Conservation (phyloP, 768 basidiomycete genomes). For the Trametes cinnabarina region DNA sequence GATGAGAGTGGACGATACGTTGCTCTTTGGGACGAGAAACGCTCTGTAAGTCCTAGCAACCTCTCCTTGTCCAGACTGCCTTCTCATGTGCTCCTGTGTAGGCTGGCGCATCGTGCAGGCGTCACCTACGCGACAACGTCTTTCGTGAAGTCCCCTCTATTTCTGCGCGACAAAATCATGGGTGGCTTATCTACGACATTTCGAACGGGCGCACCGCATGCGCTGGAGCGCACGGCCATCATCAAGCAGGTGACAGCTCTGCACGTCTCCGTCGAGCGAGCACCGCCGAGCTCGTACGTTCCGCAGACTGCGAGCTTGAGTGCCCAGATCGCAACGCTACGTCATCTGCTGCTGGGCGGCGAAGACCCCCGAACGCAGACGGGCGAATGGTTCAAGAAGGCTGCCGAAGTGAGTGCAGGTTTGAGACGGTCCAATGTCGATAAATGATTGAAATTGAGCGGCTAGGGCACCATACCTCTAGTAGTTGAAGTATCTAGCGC, state of each 20-base stretch:
- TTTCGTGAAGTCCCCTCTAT: slow-evolving; percentile 6
- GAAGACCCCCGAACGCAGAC: slow-evolving; percentile 32
- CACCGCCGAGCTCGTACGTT: slow-evolving; percentile 24
- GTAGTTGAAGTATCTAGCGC: slow-evolving; percentile 75
- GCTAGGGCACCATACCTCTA: slow-evolving; percentile 70
- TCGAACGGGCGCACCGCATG: slow-evolving; percentile 38
- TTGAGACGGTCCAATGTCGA: no score
- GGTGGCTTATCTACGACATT: slow-evolving; percentile 45
- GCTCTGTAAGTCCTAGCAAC: slow-evolving; percentile 53
- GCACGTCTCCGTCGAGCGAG: slow-evolving; percentile 39
- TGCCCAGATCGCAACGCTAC: slow-evolving; percentile 75
- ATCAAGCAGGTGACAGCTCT: slow-evolving; percentile 44
- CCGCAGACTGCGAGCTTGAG: slow-evolving; percentile 51
- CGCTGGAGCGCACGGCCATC: slow-evolving; percentile 42
- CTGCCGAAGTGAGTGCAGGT: slow-evolving; percentile 32
- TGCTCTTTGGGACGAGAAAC: slow-evolving; percentile 67
- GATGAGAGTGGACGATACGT: slow-evolving; percentile 70
- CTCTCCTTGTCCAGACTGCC: background rate
- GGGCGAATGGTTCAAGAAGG: slow-evolving; percentile 37
- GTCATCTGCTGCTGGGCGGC: slow-evolving; percentile 54
- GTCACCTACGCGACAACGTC: slow-evolving; percentile 42
- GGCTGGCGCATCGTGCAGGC: slow-evolving; percentile 61
- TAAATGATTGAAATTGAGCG: no score
- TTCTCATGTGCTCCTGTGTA: slow-evolving; percentile 25
- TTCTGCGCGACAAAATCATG: slow-evolving; percentile 29